phyloP scores from a whole-genome alignment of 345 rosid genomes.

The Eucalyptus sp. region DNA sequence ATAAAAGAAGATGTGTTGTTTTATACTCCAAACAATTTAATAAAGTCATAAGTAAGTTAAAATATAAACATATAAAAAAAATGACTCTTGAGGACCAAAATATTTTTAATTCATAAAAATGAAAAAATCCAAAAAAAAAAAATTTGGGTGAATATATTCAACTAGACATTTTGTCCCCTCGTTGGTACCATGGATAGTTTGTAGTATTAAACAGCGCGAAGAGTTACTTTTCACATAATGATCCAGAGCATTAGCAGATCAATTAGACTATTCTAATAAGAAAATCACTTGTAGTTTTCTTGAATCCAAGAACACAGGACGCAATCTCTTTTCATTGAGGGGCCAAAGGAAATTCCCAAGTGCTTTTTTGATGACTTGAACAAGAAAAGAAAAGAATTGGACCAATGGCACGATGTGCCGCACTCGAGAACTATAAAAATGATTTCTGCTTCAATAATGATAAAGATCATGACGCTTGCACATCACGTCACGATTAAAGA shows the following conservation, averaged over 20 bases:
- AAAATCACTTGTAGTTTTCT: background rate
- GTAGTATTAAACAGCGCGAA: background rate
- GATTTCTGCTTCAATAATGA: background rate
- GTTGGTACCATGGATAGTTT: background rate
- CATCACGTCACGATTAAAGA: background rate
- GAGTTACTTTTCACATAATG: background rate
- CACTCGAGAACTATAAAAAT: background rate
- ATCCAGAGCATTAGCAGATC: background rate
- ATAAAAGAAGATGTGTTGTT: background rate
- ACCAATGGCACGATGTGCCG: background rate
- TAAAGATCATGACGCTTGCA: background rate
- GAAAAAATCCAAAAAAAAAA: no score
- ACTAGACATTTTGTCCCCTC: background rate
- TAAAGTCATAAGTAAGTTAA: background rate
- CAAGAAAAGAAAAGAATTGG: background rate
- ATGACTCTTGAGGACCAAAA: background rate
- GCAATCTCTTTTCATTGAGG: background rate
- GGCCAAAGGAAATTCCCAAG: background rate
- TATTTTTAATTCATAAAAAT: background rate
- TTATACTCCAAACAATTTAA: background rate
- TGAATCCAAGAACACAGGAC: background rate
- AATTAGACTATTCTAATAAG: background rate
- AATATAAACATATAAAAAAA: background rate
- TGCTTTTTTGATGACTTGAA: background rate
- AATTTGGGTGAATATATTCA: background rate